Evolutionary conservation across 352 stramenopile species (phyloP), one percentile per base, ranked within the genome.

Genomic region (Pythium aristosporum): DNA sequence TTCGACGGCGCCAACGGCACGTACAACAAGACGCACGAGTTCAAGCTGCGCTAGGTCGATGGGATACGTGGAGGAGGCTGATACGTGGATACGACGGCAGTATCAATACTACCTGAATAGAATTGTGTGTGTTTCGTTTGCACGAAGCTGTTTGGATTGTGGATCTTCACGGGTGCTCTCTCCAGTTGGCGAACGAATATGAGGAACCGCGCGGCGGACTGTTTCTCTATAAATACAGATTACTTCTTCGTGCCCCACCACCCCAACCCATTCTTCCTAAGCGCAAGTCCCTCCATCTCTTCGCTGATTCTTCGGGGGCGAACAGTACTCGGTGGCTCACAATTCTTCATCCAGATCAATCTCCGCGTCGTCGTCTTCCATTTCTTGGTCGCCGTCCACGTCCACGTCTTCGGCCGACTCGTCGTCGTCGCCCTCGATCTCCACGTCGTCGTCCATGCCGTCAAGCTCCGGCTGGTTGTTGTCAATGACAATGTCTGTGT

Each of bases 401-500:
- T 92, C 84, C 2, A 70, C 63, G 21, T 89, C 81, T 4, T 87
- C 76, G 25, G 66, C 71, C 7, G 46, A 60, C 36, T 77, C 74
- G 13, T 79, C 74, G 15, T 75, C 72, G 16, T 91, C 85, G n/a
- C 80, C 81, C 25, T 89, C 87, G 15, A 89, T 61, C 51, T 91
- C 84, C 36, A 82, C 83, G 37, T 90, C 83, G 25, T 87, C 80
- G 52, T 85, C 75, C 63, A 74, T 72, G 56, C 59, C 73, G 37
- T 71, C 69, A 6, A 73, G 61, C 23, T 75, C 73, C 1, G 65
- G 66, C 16, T 82, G 76, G 44, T 86, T 77, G 62, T 73, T 71
- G 48, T 85, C 85, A 62, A 96, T 96, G 42, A 96, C 87, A 79
- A 96, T 96, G 65, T 94, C 82, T 62, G 85, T 91, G 69, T 96